Evolutionary conservation across 805 yeast species (phyloP).

Genomic region (Helenozyma rhizophorensis): DNA sequence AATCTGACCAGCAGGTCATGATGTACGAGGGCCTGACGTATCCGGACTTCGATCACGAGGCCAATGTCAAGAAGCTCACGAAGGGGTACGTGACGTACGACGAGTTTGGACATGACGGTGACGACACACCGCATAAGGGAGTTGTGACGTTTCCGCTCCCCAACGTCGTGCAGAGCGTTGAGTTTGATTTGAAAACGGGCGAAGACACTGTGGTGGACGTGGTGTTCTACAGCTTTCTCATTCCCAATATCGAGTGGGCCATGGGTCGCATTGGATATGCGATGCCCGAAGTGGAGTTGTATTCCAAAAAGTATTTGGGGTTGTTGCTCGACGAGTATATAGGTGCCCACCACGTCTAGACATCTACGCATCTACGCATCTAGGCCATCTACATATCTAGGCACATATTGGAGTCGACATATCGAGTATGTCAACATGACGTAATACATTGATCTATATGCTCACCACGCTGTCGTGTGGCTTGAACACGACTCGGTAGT

Average conservation of each 20-base stretch:
- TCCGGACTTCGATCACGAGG: slow-evolving; percentile 5
- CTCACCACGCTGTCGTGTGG: slow-evolving; percentile 48
- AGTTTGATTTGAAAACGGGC: slow-evolving; percentile 20
- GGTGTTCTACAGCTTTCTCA: slow-evolving; percentile 74
- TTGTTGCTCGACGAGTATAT: slow-evolving; percentile 29
- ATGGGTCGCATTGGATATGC: slow-evolving; percentile 23
- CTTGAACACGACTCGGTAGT: slow-evolving; percentile 61
- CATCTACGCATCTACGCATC: no score
- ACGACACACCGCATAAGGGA: slow-evolving; percentile 68
- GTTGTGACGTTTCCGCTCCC: slow-evolving; percentile 62
- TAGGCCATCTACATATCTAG: no score
- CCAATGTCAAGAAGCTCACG: slow-evolving; percentile 21
- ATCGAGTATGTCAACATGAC: no score
- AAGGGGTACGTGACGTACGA: slow-evolving; percentile 82
- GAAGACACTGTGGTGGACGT: slow-evolving; percentile 49
- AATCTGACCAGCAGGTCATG: neutral
- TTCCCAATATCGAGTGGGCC: slow-evolving; percentile 31
- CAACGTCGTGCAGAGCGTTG: slow-evolving; percentile 65
- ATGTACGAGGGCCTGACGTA: slow-evolving; percentile 2
- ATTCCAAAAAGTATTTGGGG: slow-evolving; percentile 33
- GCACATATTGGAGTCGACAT: no score
- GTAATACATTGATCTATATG: neutral
- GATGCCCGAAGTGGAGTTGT: slow-evolving; percentile 18
- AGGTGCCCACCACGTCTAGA: slow-evolving; percentile 5
- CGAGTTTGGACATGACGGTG: slow-evolving; percentile 84